A percentile compares a stretch with the other conserved stretches of the same genome.
These are phyloP conservation scores for Rhynchospora pubera DNA, from an alignment of 176 grass and related monocot genomes.

Conservation along the genomic window DNA sequence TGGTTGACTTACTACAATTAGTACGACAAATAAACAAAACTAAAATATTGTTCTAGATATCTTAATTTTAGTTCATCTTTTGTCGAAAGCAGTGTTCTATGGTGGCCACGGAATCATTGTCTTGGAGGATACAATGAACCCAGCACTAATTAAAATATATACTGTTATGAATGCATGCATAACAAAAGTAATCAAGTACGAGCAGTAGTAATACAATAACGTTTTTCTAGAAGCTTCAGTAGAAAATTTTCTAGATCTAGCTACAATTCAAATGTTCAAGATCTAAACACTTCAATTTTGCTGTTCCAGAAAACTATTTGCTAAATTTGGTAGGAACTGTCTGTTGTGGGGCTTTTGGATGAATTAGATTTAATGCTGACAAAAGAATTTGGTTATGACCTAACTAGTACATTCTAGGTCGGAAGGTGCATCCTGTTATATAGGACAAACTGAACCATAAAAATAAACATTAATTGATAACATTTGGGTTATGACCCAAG, in stretches of 20 bases:
- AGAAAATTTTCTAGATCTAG: neutral
- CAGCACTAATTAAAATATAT: neutral
- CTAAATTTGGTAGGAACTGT: neutral
- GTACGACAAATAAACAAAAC: neutral
- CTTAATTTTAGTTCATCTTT: neutral
- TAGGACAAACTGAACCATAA: neutral
- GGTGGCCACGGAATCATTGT: conserved; percentile 17
- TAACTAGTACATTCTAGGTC: neutral
- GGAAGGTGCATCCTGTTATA: neutral
- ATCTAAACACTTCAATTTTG: neutral
- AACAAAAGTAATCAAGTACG: conserved; percentile 5
- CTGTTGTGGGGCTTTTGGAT: neutral
- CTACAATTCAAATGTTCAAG: neutral
- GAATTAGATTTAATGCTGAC: neutral
- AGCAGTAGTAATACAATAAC: neutral
- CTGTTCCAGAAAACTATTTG: neutral
- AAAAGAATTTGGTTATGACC: neutral
- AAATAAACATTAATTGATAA: neutral
- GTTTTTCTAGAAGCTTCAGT: neutral
- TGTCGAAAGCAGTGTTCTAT: neutral
- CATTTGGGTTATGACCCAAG: neutral
- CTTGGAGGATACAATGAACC: conserved; percentile 14
- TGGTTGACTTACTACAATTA: neutral
- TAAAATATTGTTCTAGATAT: neutral
- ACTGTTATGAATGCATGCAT: neutral